Percentiles rank a stretch among this genome's conserved stretches.
phyloP scores from a whole-genome alignment of 495 filamentous ascomycete species.

The Thermothielavioides terrestris region DNA sequence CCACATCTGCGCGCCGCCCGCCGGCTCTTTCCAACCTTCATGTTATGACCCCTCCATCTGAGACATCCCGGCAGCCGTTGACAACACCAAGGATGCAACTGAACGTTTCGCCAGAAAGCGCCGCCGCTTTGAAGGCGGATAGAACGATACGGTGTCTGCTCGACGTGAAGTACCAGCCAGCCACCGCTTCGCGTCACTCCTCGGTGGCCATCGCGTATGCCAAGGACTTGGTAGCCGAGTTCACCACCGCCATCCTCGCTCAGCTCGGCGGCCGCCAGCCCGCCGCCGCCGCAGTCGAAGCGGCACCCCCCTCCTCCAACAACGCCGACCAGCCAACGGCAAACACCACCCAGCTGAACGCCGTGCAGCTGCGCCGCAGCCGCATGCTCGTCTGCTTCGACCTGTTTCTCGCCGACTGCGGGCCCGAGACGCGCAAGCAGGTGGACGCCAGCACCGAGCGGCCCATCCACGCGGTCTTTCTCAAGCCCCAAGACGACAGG shows the following conservation, averaged over 20 bases:
- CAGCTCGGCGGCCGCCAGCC: not conserved
- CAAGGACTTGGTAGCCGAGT: not conserved
- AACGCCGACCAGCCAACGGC: not conserved
- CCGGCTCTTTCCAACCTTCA: too few species aligned
- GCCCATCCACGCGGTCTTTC: not conserved
- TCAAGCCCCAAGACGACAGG: not conserved
- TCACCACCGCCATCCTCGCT: not conserved
- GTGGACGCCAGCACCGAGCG: not conserved
- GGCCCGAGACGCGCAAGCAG: conserved; percentile 1
- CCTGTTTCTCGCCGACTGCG: conserved; percentile 2
- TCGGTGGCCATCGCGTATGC: not conserved
- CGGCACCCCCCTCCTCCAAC: not conserved
- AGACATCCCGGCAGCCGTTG: too few species aligned
- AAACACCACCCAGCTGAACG: not conserved
- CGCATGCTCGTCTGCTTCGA: conserved; percentile 1
- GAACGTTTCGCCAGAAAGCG: not conserved
- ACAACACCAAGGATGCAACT: too few species aligned
- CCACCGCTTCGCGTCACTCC: not conserved
- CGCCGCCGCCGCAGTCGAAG: not conserved
- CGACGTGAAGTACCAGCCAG: not conserved
- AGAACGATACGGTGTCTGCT: conserved; percentile 2
- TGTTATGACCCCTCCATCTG: too few species aligned
- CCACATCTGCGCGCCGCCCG: too few species aligned
- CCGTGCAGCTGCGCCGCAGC: conserved; percentile 1
- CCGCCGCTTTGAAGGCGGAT: not conserved